Conservation (phyloP, 768 basidiomycete genomes). For the Myochromella boudieri region DNA sequence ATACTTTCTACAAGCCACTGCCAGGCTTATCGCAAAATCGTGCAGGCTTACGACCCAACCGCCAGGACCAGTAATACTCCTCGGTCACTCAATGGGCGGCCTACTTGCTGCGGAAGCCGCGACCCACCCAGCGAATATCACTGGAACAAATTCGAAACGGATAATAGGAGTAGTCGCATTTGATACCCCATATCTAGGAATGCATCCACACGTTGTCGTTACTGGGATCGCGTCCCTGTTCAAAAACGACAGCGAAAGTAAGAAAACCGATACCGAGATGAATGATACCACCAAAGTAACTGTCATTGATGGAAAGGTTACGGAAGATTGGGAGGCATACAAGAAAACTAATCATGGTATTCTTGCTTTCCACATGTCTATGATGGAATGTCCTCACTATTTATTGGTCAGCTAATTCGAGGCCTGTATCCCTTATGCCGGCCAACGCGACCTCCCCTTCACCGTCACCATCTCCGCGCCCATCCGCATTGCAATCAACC, state of each 20-base stretch:
- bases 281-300: slow-evolving; percentile 42
- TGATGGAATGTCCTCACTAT: neutral
- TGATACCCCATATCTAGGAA: slow-evolving; percentile 58
- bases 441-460: slow-evolving; percentile 12
- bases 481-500: no score
- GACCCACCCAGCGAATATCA: slow-evolving; percentile 37
- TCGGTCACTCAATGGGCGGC: slow-evolving; percentile 64
- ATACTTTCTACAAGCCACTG: no score
- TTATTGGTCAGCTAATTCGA: slow-evolving; percentile 1
- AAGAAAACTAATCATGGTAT: slow-evolving; percentile 34
- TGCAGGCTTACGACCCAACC: slow-evolving; percentile 54
- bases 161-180: slow-evolving; percentile 58
- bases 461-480: no score
- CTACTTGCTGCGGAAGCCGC: slow-evolving; percentile 59
- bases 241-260: slow-evolving; percentile 27
- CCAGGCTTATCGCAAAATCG: neutral
- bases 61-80: slow-evolving; percentile 52
- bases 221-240: slow-evolving; percentile 55
- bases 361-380: neutral
- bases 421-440: slow-evolving; percentile 1
- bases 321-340: slow-evolving; percentile 49
- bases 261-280: slow-evolving; percentile 37
- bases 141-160: slow-evolving; percentile 34
- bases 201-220: slow-evolving; percentile 63
- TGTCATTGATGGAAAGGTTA: slow-evolving; percentile 43